Percentiles rank a stretch among this genome's conserved stretches.
phyloP scores from a whole-genome alignment of 106 monocot genomes.

The Dactylorhiza incarnata region DNA sequence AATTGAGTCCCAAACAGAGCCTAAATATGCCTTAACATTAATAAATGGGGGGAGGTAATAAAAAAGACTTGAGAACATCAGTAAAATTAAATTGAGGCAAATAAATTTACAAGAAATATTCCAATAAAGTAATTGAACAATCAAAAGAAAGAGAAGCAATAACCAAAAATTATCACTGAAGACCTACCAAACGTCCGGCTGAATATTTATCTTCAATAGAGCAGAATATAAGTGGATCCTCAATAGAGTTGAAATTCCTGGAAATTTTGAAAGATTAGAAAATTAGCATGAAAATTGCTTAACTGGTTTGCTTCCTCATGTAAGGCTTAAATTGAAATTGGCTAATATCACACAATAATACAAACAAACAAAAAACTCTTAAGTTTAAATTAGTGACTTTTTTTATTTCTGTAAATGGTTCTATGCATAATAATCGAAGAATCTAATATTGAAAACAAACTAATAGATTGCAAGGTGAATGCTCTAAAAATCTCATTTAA shows the following conservation, averaged over 20 bases:
- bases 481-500: neutral
- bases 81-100: neutral
- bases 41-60: neutral
- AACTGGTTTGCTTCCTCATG: neutral
- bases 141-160: neutral
- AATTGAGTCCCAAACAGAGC: neutral
- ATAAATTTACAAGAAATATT: neutral
- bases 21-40: neutral
- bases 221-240: constrained; percentile 5
- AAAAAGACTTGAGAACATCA: neutral
- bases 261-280: neutral
- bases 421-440: neutral
- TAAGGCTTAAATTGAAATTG: neutral
- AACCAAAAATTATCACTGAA: neutral
- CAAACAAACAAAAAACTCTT: neutral
- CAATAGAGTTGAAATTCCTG: constrained; percentile 6
- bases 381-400: neutral
- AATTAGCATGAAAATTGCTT: neutral
- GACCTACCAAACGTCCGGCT: neutral
- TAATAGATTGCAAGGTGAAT: neutral
- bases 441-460: neutral
- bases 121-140: neutral
- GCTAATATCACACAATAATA: neutral
- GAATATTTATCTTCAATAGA: neutral
- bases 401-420: neutral